phyloP scores from a whole-genome alignment of 2,329 filamentous ascomycete species.

The Aaosphaeria arxii region DNA sequence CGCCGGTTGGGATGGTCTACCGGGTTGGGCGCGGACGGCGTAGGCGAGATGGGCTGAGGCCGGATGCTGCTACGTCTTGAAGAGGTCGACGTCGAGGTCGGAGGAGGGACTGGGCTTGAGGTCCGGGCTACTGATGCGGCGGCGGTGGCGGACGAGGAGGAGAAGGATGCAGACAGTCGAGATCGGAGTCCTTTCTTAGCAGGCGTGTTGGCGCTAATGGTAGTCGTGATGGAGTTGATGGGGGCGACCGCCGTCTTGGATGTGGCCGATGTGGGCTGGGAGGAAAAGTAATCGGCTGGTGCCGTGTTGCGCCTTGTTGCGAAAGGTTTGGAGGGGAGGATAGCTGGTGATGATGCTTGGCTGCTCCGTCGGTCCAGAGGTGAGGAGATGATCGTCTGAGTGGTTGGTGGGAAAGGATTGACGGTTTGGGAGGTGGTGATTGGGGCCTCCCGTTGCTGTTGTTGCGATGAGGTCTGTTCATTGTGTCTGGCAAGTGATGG shows the following conservation, averaged over 20 bases:
- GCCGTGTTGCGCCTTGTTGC: constrained; percentile 10
- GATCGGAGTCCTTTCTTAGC: background rate
- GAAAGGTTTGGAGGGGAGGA: background rate
- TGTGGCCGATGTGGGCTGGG: background rate
- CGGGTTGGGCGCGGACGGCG: background rate
- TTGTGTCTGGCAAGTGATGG: constrained; percentile 1
- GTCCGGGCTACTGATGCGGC: background rate
- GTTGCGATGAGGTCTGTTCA: background rate
- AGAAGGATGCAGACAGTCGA: background rate
- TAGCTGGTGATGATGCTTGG: background rate
- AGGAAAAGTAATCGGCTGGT: constrained; percentile 6
- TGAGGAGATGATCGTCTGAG: constrained; percentile 11
- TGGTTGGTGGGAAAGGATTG: constrained; percentile 8
- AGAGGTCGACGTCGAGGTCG: background rate
- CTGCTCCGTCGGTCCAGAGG: constrained; percentile 11
- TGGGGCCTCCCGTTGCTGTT: background rate
- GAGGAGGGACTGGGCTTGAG: background rate
- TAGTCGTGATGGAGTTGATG: constrained; percentile 2
- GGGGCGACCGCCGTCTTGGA: background rate
- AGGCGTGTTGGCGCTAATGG: constrained; percentile 1
- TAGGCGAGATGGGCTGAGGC: background rate
- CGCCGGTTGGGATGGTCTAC: background rate
- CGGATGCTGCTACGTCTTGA: background rate
- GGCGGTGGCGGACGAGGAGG: background rate
- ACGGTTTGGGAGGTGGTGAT: constrained; percentile 2